A percentile compares a stretch with the other conserved stretches of the same genome.
These are phyloP conservation scores for Didymella keratinophila DNA, from an alignment of 2,329 filamentous ascomycete species.

Conservation along the genomic window DNA sequence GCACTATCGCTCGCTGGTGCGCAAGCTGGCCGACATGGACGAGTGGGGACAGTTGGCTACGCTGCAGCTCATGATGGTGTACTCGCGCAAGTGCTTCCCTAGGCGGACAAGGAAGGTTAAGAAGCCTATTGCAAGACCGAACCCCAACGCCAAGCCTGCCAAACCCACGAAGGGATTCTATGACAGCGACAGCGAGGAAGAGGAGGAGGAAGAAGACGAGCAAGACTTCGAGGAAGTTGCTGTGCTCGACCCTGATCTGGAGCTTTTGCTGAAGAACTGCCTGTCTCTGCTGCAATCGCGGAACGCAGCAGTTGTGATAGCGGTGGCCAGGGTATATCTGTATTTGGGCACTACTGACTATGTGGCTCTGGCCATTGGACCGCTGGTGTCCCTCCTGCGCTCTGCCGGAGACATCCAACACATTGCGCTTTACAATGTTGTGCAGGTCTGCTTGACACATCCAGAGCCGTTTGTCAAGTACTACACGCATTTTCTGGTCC, in stretches of 20 bases:
- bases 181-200: constrained; percentile 59
- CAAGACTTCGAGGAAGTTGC: constrained; percentile 64
- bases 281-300: constrained; percentile 88
- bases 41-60: constrained; percentile 95
- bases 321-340: constrained; percentile 83
- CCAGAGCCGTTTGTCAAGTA: constrained; percentile 87
- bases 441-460: constrained; percentile 81
- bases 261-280: constrained; percentile 79
- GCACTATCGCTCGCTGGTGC: constrained; percentile 84
- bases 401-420: constrained; percentile 87
- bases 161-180: constrained; percentile 76
- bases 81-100: constrained; percentile 89
- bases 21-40: constrained; percentile 97
- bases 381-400: constrained; percentile 83
- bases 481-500: constrained; percentile 87
- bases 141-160: constrained; percentile 45
- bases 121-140: constrained; percentile 55
- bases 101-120: constrained; percentile 67
- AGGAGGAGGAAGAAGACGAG: constrained; percentile 54
- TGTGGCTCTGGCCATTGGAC: constrained; percentile 77
- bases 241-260: constrained; percentile 80
- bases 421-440: constrained; percentile 91
- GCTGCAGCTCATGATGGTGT: constrained; percentile 80
- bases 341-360: constrained; percentile 83
- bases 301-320: constrained; percentile 90